Percentiles rank a stretch among this genome's conserved stretches.
These are phyloP conservation scores for Sindora glabra DNA, from an alignment of 306 rosid genomes.

Conservation along the genomic window DNA sequence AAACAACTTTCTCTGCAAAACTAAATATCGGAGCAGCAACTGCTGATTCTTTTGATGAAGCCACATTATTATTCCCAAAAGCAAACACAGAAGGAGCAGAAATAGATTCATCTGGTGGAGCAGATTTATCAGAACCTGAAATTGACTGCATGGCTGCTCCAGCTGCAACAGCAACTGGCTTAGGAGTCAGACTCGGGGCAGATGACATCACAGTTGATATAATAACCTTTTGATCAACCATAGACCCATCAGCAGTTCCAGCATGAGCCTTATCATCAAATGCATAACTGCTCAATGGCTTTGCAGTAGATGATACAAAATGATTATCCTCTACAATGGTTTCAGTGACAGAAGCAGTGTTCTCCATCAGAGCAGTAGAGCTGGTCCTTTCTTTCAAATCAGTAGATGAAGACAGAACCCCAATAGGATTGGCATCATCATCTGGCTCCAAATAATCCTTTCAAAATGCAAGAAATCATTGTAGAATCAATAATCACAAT, in stretches of 20 bases:
- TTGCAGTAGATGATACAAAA: conserved; percentile 13
- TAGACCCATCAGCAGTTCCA: conserved; percentile 11
- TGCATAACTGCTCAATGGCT: neutral
- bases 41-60: neutral
- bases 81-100: conserved; percentile 20
- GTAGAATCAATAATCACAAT: too few species aligned
- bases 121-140: conserved; percentile 27
- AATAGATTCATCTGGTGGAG: conserved; percentile 24
- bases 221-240: conserved; percentile 12
- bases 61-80: conserved; percentile 16
- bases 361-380: conserved; percentile 3
- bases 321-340: conserved; percentile 2
- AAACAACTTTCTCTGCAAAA: conserved; percentile 30
- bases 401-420: conserved; percentile 18
- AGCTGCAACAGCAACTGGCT: conserved; percentile 11
- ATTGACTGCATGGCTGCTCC: conserved; percentile 16
- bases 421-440: conserved; percentile 32
- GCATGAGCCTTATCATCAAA: neutral
- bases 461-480: neutral
- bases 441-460: conserved; percentile 50
- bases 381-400: conserved; percentile 15
- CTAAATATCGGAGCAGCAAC: conserved; percentile 20
- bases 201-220: neutral
- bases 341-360: conserved; percentile 11
- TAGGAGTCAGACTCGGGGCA: conserved; percentile 16